Evolutionary conservation across 2,329 filamentous ascomycete genomes (phyloP).

Genomic region (Dactylellina sp.): DNA sequence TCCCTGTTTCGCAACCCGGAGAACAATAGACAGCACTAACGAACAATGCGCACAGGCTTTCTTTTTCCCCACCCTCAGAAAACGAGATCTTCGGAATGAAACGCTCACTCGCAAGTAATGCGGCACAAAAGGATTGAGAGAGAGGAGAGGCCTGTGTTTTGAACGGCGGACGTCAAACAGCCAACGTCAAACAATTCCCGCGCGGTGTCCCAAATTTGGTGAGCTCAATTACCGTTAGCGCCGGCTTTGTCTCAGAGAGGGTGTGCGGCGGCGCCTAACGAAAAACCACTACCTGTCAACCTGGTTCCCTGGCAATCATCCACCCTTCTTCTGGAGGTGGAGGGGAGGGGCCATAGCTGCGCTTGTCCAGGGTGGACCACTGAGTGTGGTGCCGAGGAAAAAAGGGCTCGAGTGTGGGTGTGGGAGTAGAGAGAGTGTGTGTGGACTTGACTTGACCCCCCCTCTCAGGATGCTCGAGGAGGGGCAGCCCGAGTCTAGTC

Average conservation of each 20-base stretch:
- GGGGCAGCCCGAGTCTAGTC: slow-evolving; percentile 11
- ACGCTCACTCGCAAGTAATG: too few species aligned
- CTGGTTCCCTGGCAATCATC: slow-evolving; percentile 16
- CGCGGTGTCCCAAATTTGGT: slow-evolving; percentile 50
- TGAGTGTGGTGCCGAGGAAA: slow-evolving; percentile 32
- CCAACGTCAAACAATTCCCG: slow-evolving; percentile 56
- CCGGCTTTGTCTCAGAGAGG: slow-evolving; percentile 54
- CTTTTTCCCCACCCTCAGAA: too few species aligned
- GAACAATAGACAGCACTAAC: slow-evolving; percentile 20
- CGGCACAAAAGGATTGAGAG: too few species aligned
- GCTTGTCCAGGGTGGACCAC: slow-evolving; percentile 23
- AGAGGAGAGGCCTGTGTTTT: slow-evolving; percentile 28
- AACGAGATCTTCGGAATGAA: slow-evolving; percentile 2
- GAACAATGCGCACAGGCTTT: background rate
- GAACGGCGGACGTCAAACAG: slow-evolving; percentile 34
- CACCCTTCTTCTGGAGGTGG: slow-evolving; percentile 12
- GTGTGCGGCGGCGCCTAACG: slow-evolving; percentile 57
- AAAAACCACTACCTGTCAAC: slow-evolving; percentile 41
- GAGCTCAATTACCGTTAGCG: slow-evolving; percentile 50
- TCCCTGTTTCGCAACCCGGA: slow-evolving; percentile 8
- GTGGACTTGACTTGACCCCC: too few species aligned
- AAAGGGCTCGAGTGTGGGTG: background rate
- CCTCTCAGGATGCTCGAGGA: slow-evolving; percentile 1
- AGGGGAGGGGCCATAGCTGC: slow-evolving; percentile 14
- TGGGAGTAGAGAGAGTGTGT: too few species aligned